A percentile compares a stretch with the other conserved stretches of the same genome.
These are phyloP conservation scores for Monosporascus ibericus DNA, from an alignment of 2,329 filamentous ascomycete species.

Conservation along the genomic window DNA sequence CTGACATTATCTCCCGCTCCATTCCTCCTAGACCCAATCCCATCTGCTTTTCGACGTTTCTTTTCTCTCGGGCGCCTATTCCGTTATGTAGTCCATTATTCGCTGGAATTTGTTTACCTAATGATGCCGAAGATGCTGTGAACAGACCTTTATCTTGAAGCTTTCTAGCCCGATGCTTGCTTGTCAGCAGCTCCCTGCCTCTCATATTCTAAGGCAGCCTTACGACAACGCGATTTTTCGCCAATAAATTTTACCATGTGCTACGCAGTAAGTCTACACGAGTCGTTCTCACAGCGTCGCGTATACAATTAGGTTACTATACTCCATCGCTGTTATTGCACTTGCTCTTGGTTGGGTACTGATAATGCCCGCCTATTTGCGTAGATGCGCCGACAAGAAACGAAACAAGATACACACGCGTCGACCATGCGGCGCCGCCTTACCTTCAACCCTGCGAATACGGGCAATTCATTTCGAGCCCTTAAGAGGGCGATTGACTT, in stretches of 20 bases:
- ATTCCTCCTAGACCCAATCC: no score
- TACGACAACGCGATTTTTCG: background rate
- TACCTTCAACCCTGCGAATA: conserved; percentile 20
- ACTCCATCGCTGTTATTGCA: background rate
- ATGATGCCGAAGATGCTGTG: background rate
- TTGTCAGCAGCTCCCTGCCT: background rate
- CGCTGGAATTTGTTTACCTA: background rate
- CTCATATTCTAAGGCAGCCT: background rate
- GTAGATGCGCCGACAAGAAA: conserved; percentile 14
- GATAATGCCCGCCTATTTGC: background rate
- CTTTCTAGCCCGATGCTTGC: background rate
- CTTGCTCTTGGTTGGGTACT: conserved; percentile 8
- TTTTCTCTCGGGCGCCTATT: no score
- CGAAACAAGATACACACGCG: conserved; percentile 1
- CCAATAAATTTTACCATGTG: background rate
- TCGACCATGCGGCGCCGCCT: conserved; percentile 19
- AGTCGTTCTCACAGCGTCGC: background rate
- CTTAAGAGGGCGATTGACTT: conserved; percentile 26
- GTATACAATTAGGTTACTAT: background rate
- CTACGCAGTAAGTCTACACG: background rate
- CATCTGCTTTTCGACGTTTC: no score
- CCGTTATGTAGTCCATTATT: background rate
- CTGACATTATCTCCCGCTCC: background rate
- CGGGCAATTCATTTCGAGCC: conserved; percentile 22
- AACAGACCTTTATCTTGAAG: background rate